phyloP scores from a whole-genome alignment of 805 yeast species.

The Wickerhamomyces mucosus region DNA sequence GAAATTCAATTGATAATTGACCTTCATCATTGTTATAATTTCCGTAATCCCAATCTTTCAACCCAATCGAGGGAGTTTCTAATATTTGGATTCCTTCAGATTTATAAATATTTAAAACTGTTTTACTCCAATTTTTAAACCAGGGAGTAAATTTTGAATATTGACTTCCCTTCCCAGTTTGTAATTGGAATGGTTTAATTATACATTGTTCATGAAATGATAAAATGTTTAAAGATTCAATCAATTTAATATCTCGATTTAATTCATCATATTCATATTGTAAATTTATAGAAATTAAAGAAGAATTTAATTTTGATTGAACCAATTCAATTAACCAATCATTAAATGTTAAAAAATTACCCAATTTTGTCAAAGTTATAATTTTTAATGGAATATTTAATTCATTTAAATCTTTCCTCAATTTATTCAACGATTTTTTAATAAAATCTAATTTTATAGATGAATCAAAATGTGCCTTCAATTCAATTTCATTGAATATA shows the following conservation, averaged over 20 bases:
- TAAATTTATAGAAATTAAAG: slow-evolving; percentile 21
- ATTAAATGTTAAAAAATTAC: background rate
- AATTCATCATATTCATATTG: slow-evolving; percentile 29
- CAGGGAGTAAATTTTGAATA: slow-evolving; percentile 41
- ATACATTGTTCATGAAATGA: slow-evolving; percentile 33
- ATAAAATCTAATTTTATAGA: slow-evolving; percentile 33
- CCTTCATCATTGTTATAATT: background rate
- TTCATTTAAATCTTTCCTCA: slow-evolving; percentile 23
- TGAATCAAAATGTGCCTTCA: slow-evolving; percentile 33
- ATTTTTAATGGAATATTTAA: slow-evolving; percentile 29
- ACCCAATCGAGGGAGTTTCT: slow-evolving; percentile 2
- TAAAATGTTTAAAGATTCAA: slow-evolving; percentile 10
- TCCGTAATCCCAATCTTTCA: slow-evolving; percentile 7
- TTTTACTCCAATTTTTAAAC: slow-evolving; percentile 32
- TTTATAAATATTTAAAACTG: background rate
- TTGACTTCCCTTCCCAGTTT: slow-evolving; percentile 33
- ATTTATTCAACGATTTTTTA: slow-evolving; percentile 22
- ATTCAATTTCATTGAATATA: slow-evolving; percentile 30
- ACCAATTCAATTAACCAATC: slow-evolving; percentile 17
- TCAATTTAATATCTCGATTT: slow-evolving; percentile 21
- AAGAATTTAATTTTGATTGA: slow-evolving; percentile 5
- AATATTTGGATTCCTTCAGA: slow-evolving; percentile 1
- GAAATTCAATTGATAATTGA: background rate
- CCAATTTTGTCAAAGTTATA: slow-evolving; percentile 6
- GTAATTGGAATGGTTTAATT: slow-evolving; percentile 30